Conservation (phyloP, 371 early-diverging fungal genomes). For the Smittium mucronatum region DNA sequence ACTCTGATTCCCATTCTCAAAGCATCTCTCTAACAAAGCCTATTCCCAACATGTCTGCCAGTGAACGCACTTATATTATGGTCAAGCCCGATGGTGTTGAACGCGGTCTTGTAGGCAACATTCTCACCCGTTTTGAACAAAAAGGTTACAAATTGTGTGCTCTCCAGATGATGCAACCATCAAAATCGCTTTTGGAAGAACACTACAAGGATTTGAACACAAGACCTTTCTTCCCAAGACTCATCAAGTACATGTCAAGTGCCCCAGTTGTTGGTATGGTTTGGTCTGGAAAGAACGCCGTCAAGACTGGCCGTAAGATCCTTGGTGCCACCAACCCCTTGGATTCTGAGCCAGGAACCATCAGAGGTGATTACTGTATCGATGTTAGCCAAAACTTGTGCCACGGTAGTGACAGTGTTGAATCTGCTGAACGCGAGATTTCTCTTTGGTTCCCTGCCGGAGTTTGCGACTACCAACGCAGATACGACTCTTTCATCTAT, state of each 20-base stretch:
- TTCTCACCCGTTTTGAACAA: constrained; percentile 89
- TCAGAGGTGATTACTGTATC: constrained; percentile 97
- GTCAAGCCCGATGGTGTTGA: constrained; percentile 76
- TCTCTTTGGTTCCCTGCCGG: constrained; percentile 91
- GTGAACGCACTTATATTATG: constrained; percentile 71
- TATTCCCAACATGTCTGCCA: not conserved
- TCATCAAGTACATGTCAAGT: constrained; percentile 67
- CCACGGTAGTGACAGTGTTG: constrained; percentile 98
- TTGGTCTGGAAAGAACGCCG: constrained; percentile 93
- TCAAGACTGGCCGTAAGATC: constrained; percentile 91
- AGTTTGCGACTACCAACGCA: constrained; percentile 34
- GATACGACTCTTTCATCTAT: constrained; percentile 47
- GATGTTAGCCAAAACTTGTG: constrained; percentile 92
- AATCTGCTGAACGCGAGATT: constrained; percentile 94
- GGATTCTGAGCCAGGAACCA: constrained; percentile 93
- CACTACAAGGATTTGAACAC: constrained; percentile 91
- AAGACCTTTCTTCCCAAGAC: constrained; percentile 93
- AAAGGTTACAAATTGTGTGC: constrained; percentile 72
- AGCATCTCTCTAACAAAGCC: not conserved
- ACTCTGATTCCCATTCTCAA: not conserved
- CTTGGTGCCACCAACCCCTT: constrained; percentile 93
- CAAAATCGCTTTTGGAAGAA: constrained; percentile 66
- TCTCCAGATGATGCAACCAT: constrained; percentile 68
- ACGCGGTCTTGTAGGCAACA: constrained; percentile 90
- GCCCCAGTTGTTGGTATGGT: constrained; percentile 75